A percentile compares a stretch with the other conserved stretches of the same genome.
These are phyloP conservation scores for Aspergillus sp. DNA, from an alignment of 2,329 filamentous ascomycete species.

Conservation along the genomic window DNA sequence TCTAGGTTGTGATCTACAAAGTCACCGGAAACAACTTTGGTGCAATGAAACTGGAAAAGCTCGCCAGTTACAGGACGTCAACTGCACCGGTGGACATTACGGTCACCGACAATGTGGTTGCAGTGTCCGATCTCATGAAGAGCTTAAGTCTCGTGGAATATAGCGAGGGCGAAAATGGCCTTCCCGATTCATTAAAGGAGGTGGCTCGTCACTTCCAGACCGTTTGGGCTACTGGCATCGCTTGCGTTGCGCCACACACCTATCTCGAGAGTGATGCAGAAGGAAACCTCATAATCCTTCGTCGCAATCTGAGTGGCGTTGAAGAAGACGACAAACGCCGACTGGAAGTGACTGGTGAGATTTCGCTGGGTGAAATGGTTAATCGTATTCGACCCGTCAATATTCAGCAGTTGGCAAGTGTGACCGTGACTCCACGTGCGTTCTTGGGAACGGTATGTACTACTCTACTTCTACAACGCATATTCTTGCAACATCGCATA, in stretches of 20 bases:
- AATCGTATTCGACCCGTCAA: constrained; percentile 79
- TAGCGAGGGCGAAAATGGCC: constrained; percentile 54
- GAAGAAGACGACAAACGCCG: constrained; percentile 70
- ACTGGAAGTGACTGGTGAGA: constrained; percentile 73
- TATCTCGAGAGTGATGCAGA: constrained; percentile 85
- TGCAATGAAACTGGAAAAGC: constrained; percentile 60
- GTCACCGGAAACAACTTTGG: constrained; percentile 40
- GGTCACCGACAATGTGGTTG: constrained; percentile 72
- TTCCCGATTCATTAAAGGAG: constrained; percentile 67
- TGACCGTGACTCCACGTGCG: constrained; percentile 74
- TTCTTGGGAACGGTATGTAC: constrained; percentile 80
- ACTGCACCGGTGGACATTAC: constrained; percentile 81
- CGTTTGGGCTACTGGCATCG: constrained; percentile 77
- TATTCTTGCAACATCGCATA: background rate
- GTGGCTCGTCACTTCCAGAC: constrained; percentile 77
- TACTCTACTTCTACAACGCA: background rate
- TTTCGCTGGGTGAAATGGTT: constrained; percentile 88
- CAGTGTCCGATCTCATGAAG: constrained; percentile 91
- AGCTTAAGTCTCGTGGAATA: constrained; percentile 79
- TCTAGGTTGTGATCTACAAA: constrained; percentile 59
- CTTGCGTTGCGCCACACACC: constrained; percentile 67
- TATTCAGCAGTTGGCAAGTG: constrained; percentile 62
- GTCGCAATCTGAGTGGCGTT: constrained; percentile 69
- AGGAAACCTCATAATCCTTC: constrained; percentile 82
- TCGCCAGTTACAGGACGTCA: constrained; percentile 75